Conservation (phyloP, 345 rosid genomes). For the Salix exigua region DNA sequence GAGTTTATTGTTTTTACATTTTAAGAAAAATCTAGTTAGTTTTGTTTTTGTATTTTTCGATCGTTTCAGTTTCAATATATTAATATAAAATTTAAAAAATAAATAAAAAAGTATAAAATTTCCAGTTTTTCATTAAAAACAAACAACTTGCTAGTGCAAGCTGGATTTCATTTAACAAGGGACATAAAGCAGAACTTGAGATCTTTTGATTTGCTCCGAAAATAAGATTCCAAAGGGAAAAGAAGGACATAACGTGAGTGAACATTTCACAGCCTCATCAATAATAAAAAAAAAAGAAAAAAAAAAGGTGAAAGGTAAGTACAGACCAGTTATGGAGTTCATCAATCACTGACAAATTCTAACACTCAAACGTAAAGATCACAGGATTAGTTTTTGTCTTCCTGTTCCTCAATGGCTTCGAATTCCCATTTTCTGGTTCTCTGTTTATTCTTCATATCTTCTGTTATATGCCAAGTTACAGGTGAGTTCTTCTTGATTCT, state of each 20-base stretch:
- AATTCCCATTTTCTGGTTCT: constrained; percentile 33
- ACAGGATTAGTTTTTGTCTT: constrained; percentile 9
- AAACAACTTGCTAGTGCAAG: background rate
- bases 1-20: too few relatives aligned
- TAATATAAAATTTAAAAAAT: too few relatives aligned
- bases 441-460: constrained; percentile 27
- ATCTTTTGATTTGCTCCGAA: constrained; percentile 20
- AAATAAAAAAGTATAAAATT: too few relatives aligned
- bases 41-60: too few relatives aligned
- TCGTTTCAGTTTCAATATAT: too few relatives aligned
- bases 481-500: constrained; percentile 17
- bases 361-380: background rate
- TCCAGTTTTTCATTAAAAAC: background rate
- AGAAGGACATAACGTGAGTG: constrained; percentile 22
- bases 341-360: constrained; percentile 10
- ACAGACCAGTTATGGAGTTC: background rate
- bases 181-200: constrained; percentile 11
- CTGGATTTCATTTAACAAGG: background rate
- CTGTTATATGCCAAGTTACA: constrained; percentile 25
- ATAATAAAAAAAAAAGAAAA: constrained; percentile 6
- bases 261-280: constrained; percentile 27
- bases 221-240: constrained; percentile 41
- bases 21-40: too few relatives aligned
- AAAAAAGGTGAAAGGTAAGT: constrained; percentile 9
- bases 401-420: constrained; percentile 52